Conservation (phyloP, 305 asterid species). For the Plantago rigida region DNA sequence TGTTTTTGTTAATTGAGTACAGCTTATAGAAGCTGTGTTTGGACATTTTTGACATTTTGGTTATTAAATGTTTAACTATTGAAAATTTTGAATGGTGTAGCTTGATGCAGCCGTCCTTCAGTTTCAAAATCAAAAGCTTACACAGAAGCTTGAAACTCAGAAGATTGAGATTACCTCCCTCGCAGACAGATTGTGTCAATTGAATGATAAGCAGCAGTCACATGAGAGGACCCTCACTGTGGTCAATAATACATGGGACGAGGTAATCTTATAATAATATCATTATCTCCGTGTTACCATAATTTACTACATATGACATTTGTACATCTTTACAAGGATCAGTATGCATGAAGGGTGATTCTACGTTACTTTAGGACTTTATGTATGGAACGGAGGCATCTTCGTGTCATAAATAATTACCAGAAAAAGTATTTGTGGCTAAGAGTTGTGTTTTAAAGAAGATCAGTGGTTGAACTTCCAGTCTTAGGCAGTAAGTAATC, state of each 20-base stretch:
- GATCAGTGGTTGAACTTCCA: background rate
- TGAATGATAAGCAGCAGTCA: conserved; percentile 59
- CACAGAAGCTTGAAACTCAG: conserved; percentile 84
- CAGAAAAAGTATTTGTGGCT: background rate
- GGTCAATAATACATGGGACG: conserved; percentile 59
- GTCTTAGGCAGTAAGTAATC: background rate
- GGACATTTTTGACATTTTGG: conserved; percentile 19
- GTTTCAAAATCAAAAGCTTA: conserved; percentile 88
- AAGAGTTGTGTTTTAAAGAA: background rate
- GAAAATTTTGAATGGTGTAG: conserved; percentile 36
- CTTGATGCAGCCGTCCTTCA: conserved; percentile 82
- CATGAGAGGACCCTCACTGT: conserved; percentile 43
- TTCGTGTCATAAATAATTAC: background rate
- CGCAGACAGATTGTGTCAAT: conserved; percentile 43
- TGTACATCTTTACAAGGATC: no score
- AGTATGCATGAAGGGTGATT: no score
- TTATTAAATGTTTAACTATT: conserved; percentile 13
- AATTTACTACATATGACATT: no score
- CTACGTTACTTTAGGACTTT: background rate
- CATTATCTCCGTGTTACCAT: no score
- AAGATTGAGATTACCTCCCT: conserved; percentile 62
- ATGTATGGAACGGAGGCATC: background rate
- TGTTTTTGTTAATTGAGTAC: conserved; percentile 15
- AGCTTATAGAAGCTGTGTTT: conserved; percentile 13
- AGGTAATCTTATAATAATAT: conserved; percentile 34